Conservation (phyloP, 805 yeast species). For the Ogataea nitratoaversa region DNA sequence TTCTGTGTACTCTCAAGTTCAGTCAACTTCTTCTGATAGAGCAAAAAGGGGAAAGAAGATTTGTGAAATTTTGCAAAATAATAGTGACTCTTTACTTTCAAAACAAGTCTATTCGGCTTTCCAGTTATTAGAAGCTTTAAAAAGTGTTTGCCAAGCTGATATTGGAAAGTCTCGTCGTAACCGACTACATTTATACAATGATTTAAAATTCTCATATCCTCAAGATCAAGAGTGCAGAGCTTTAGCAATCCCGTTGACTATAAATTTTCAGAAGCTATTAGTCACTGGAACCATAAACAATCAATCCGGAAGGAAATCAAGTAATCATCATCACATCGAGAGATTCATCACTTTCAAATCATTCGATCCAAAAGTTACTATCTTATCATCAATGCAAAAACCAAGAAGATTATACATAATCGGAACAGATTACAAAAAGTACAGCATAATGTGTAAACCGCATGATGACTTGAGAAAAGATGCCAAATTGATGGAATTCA, state of each 20-base stretch:
- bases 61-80: slow-evolving; percentile 29
- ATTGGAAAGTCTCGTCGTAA: slow-evolving; percentile 32
- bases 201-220: slow-evolving; percentile 35
- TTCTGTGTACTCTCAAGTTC: slow-evolving; percentile 68
- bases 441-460: slow-evolving; percentile 76
- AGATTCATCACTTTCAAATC: slow-evolving; percentile 48
- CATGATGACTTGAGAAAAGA: slow-evolving; percentile 93
- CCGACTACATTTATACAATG: slow-evolving; percentile 36
- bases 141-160: slow-evolving; percentile 39
- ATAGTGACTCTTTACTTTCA: slow-evolving; percentile 11
- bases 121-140: slow-evolving; percentile 39
- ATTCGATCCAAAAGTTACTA: slow-evolving; percentile 63
- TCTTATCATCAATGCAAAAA: slow-evolving; percentile 78
- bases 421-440: slow-evolving; percentile 75
- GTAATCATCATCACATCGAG: slow-evolving; percentile 13
- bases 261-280: slow-evolving; percentile 68
- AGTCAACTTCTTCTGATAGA: slow-evolving; percentile 51
- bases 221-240: slow-evolving; percentile 27
- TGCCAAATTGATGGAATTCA: slow-evolving; percentile 88
- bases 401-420: slow-evolving; percentile 73
- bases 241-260: slow-evolving; percentile 70
- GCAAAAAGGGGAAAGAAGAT: slow-evolving; percentile 43
- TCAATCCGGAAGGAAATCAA: slow-evolving; percentile 28
- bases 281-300: slow-evolving; percentile 38
- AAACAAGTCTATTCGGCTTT: slow-evolving; percentile 26